Percentiles rank a stretch among this genome's conserved stretches.
Conservation (phyloP, 73 alveolate genomes). For the Blepharisma stoltei region DNA sequence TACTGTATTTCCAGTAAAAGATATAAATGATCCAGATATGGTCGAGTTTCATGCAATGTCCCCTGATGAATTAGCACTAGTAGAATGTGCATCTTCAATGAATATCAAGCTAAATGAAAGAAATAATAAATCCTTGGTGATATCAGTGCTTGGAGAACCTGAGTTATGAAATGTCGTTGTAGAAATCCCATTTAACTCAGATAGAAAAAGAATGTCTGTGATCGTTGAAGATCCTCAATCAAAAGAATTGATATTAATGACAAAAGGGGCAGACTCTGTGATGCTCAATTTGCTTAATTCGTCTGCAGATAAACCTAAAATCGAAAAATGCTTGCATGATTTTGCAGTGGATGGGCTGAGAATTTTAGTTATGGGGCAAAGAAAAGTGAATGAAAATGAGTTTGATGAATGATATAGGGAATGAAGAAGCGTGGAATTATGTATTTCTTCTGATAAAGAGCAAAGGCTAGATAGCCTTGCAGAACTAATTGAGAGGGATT, state of each 20-base stretch:
- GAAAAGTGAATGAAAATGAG: constrained; percentile 43
- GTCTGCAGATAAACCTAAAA: constrained; percentile 39
- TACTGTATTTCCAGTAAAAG: constrained; percentile 34
- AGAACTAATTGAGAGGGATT: constrained; percentile 76
- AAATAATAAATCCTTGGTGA: background rate
- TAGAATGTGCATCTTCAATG: background rate
- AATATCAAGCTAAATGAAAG: background rate
- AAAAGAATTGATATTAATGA: constrained; percentile 43
- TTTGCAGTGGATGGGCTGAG: constrained; percentile 92
- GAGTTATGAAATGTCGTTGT: constrained; percentile 66
- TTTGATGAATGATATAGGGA: constrained; percentile 62
- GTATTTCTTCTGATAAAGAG: constrained; percentile 32
- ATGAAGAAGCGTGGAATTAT: constrained; percentile 43
- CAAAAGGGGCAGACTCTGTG: constrained; percentile 80
- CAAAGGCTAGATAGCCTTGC: constrained; percentile 51
- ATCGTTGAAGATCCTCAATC: constrained; percentile 69
- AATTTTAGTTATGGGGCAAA: constrained; percentile 85
- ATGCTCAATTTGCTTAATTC: constrained; percentile 50
- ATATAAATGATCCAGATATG: constrained; percentile 43
- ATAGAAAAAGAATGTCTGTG: constrained; percentile 94
- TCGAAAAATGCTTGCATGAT: constrained; percentile 39
- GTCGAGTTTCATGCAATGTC: constrained; percentile 66
- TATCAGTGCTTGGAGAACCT: background rate
- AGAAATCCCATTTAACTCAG: constrained; percentile 83
- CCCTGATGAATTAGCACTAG: constrained; percentile 82